Percentiles rank a stretch among this genome's conserved stretches.
phyloP scores from a whole-genome alignment of 768 basidiomycete species.

The Coprinopsis sp. region DNA sequence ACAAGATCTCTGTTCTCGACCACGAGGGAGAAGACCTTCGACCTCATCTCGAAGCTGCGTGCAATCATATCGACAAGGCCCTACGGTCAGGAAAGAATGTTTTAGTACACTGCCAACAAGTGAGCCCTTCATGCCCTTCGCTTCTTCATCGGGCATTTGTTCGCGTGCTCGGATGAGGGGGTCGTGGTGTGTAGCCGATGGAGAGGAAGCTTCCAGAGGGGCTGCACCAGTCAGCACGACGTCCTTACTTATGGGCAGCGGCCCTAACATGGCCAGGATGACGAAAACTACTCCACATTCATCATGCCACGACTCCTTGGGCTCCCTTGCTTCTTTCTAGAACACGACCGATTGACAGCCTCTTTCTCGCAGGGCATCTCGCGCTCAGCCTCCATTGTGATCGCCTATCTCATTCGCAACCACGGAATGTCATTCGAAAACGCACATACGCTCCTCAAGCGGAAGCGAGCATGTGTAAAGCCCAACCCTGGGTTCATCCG shows the following conservation, averaged over 20 bases:
- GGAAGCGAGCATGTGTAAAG: constrained; percentile 67
- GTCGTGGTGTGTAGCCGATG: too few relatives aligned
- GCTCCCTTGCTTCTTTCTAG: background rate
- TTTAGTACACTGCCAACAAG: constrained; percentile 82
- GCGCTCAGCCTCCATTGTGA: constrained; percentile 70
- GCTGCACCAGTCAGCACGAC: too few relatives aligned
- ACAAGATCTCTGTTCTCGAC: constrained; percentile 68
- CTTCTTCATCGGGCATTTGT: background rate
- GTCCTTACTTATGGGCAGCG: too few relatives aligned
- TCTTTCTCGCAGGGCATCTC: constrained; percentile 57
- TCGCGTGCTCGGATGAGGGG: too few relatives aligned
- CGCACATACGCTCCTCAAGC: constrained; percentile 55
- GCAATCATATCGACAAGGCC: constrained; percentile 59
- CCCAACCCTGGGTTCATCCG: constrained; percentile 74
- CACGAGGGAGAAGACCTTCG: constrained; percentile 54
- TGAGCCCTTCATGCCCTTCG: constrained; percentile 25
- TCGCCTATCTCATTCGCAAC: constrained; percentile 76
- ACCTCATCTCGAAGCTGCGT: constrained; percentile 65
- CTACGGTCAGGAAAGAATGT: constrained; percentile 60
- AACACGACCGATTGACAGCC: background rate
- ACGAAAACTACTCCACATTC: too few relatives aligned
- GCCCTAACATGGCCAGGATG: too few relatives aligned
- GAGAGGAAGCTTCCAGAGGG: too few relatives aligned
- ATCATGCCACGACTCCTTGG: background rate
- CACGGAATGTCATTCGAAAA: constrained; percentile 69